A percentile compares a stretch with the other conserved stretches of the same genome.
These are phyloP conservation scores for Myxozyma neglecta DNA, from an alignment of 805 yeast genomes.

Conservation along the genomic window DNA sequence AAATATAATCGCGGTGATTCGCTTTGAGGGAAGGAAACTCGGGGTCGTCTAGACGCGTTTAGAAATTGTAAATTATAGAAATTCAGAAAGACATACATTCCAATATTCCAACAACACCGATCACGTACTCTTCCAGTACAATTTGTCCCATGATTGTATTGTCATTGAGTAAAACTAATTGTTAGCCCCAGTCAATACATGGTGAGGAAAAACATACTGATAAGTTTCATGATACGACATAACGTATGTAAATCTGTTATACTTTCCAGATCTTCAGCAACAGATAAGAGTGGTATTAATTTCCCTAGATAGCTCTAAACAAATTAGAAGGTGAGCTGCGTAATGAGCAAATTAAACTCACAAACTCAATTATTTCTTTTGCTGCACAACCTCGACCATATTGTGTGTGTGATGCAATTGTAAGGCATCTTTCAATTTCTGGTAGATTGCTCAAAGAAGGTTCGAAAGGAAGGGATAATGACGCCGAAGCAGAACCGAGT, in stretches of 20 bases:
- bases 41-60: slow-evolving; percentile 58
- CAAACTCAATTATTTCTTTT: slow-evolving; percentile 52
- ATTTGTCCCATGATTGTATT: slow-evolving; percentile 57
- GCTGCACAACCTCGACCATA: slow-evolving; percentile 63
- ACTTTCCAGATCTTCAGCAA: slow-evolving; percentile 55
- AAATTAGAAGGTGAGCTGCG: neutral
- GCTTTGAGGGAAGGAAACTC: slow-evolving; percentile 80
- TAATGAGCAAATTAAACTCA: neutral
- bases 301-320: slow-evolving; percentile 49
- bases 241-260: slow-evolving; percentile 61
- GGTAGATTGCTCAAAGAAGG: slow-evolving; percentile 55
- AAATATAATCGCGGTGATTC: slow-evolving; percentile 67
- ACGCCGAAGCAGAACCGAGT: slow-evolving; percentile 70
- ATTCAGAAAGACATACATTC: slow-evolving; percentile 48
- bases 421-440: slow-evolving; percentile 56
- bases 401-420: slow-evolving; percentile 60
- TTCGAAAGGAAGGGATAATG: slow-evolving; percentile 53
- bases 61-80: neutral
- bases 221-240: slow-evolving; percentile 70
- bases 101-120: slow-evolving; percentile 71
- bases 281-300: slow-evolving; percentile 54
- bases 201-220: slow-evolving; percentile 22
- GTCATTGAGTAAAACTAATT: slow-evolving; percentile 64
- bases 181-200: neutral
- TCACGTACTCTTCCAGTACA: slow-evolving; percentile 52